Evolutionary conservation across 192 early-diverging fungal species (phyloP), one percentile per base, ranked within the genome.

Genomic region (Dimargaris cristalligena): DNA sequence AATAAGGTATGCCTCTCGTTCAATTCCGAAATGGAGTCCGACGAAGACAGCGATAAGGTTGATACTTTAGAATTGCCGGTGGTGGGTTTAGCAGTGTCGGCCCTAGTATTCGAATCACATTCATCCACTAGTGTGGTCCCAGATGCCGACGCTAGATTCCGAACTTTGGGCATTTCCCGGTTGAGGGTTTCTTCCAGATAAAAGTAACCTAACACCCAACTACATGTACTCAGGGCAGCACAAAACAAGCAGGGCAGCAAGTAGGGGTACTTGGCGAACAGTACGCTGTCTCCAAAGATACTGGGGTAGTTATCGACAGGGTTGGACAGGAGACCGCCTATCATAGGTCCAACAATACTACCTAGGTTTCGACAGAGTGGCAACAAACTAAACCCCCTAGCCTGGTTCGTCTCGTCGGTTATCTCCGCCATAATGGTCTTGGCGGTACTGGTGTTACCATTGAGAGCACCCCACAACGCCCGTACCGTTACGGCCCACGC

Each of bases 351-450:
- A 64, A 67, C 68, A n/a, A 76, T 73, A 18, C 69, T 60, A 13
- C 83, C 83, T 32, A 85, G 63, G 34, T 80, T 84, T 79, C 86
- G 83, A 2, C 68, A 73, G 30, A 85, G 78, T 33, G 84, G 86
- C 67, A 87, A 78, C 28, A 90, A 48, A 8, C 80, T 72, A 69
- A 92, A 92, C 22, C 83, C 85, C 20, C 78, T 71, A 6, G 81
- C 68, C 54, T 83, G 80, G 64, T 91, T 95, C 0, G 83, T 80
- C 3, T 75, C 63, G 61, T 91, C 89, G 23, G 89, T 81, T 32
- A 95, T 81, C 73, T 95, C 92, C 1, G 84, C 85, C 25, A 92
- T 63, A 32, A 87, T 76, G 25, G 83, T 84, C 63, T 90, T 89
- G 29, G 85, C 80, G 18, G 91, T 88, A 9, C 88, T 85, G 18